Evolutionary conservation across 345 rosid genomes (phyloP).

Genomic region (Linum trigynum): DNA sequence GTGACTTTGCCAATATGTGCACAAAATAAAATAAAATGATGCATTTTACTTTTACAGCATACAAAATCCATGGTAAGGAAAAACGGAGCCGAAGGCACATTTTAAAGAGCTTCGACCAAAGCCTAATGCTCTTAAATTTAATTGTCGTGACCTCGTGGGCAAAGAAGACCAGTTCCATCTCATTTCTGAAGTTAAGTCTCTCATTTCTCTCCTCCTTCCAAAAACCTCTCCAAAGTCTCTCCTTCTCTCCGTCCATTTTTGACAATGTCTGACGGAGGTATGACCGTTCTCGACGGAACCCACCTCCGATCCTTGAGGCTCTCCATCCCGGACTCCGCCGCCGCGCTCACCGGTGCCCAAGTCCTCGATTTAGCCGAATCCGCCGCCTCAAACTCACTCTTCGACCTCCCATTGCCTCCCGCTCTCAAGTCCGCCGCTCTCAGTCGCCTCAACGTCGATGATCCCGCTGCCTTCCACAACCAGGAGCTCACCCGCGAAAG

Average conservation of each 20-base stretch:
- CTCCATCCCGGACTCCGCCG: conserved; percentile 29
- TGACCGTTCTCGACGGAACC: conserved; percentile 59
- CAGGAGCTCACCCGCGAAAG: conserved; percentile 26
- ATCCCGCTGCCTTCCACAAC: conserved; percentile 30
- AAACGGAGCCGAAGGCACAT: too few species aligned
- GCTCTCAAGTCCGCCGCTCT: conserved; percentile 44
- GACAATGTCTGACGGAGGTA: conserved; percentile 53
- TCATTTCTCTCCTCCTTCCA: neutral
- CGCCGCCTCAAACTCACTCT: conserved; percentile 39
- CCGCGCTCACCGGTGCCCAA: conserved; percentile 41
- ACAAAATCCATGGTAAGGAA: neutral
- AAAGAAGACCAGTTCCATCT: conserved; percentile 1
- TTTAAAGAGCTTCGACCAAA: too few species aligned
- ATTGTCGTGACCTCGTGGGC: neutral
- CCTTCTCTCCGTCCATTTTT: conserved; percentile 7
- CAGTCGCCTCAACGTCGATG: conserved; percentile 25
- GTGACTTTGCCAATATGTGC: too few species aligned
- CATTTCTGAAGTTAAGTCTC: neutral
- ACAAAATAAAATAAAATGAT: too few species aligned
- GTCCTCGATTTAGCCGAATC: conserved; percentile 55
- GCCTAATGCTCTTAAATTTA: too few species aligned
- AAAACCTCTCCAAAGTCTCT: neutral
- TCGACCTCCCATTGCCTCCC: conserved; percentile 53
- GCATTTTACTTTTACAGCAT: neutral
- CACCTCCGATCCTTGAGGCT: conserved; percentile 42